Base-by-base conservation (phyloP, 2,329 filamentous ascomycete species). In the Diaporthe longicolla region DNA sequence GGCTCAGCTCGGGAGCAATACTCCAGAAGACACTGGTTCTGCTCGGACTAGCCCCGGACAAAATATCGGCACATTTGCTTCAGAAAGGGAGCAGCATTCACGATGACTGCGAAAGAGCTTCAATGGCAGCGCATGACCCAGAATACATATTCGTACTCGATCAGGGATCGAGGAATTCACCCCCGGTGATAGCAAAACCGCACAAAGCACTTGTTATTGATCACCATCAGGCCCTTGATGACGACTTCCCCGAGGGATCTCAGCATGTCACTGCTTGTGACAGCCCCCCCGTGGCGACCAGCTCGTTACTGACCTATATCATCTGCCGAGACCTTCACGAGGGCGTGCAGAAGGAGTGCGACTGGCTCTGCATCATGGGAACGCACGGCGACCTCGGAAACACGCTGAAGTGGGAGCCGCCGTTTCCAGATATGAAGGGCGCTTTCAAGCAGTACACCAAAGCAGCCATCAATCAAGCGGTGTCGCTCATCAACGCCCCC, bases 331-430 rank as follows among this genome's bases (percentile, higher is more conserved):
- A 86, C 0, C 83, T 93, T 0, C 86, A 92, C 77, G 82, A 85
- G 1, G 82, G 84, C 2, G 86, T 93, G 0, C 77, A 80, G 5
- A 78, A 80, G 2, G 81, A 83, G 7, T 91, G 89, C 77, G 88
- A 87, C 52, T 93, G 91, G 88, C 84, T 93, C 0, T 91, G 90
- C 71, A 86, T 87, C 3, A 86, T 93, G 76, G 92, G 92, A 11
- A 93, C 91, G 0, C 90, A 93, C 75, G 91, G 91, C 3, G 92
- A 93, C 76, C 84, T 93, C 0, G 91, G 91, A 19, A 92, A 88
- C 52, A 87, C 87, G 0, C 76, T 93, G 21, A 93, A 92, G 79
- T 93, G 92, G 92, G 83, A 89, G 29, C 85, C 87, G 0, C 92
- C 92, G 0, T 93, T 93, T 76, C 92, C 92, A 1, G 89, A 93